Evolutionary conservation across 768 basidiomycete genomes (phyloP).

Genomic region (Lyophyllum decastes): DNA sequence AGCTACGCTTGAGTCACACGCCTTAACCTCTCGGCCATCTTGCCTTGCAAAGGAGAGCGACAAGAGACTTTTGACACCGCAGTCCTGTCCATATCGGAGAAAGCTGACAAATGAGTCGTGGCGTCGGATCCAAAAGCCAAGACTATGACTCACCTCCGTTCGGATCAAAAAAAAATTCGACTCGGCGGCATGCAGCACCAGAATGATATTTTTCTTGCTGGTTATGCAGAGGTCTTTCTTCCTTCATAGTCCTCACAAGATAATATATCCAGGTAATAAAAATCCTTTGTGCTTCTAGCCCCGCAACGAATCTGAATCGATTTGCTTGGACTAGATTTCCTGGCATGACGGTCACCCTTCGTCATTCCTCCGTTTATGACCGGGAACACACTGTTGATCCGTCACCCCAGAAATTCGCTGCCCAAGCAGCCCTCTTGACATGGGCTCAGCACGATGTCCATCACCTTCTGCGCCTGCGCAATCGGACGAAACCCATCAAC

Average conservation of each 20-base stretch:
- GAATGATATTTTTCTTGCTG: not conserved
- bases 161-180: not conserved
- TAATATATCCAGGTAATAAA: not conserved
- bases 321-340: not conserved
- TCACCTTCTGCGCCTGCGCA: conserved; percentile 3
- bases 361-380: too few species aligned
- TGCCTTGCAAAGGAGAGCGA: too few species aligned
- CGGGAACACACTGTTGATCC: not conserved
- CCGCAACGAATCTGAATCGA: not conserved
- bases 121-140: too few species aligned
- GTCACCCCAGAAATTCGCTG: not conserved
- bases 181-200: not conserved
- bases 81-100: too few species aligned
- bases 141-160: not conserved
- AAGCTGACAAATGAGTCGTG: too few species aligned
- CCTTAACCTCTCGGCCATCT: conserved; percentile 52
- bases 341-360: not conserved
- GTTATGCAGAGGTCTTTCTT: not conserved
- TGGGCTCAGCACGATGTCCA: conserved; percentile 4
- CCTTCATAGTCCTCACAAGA: not conserved
- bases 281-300: not conserved
- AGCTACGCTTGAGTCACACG: conserved; percentile 49
- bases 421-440: not conserved
- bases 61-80: too few species aligned
- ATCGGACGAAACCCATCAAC: conserved; percentile 12